Percentiles rank a stretch among this genome's conserved stretches.
Conservation (phyloP, 768 basidiomycete species). For the Obba rivulosa region DNA sequence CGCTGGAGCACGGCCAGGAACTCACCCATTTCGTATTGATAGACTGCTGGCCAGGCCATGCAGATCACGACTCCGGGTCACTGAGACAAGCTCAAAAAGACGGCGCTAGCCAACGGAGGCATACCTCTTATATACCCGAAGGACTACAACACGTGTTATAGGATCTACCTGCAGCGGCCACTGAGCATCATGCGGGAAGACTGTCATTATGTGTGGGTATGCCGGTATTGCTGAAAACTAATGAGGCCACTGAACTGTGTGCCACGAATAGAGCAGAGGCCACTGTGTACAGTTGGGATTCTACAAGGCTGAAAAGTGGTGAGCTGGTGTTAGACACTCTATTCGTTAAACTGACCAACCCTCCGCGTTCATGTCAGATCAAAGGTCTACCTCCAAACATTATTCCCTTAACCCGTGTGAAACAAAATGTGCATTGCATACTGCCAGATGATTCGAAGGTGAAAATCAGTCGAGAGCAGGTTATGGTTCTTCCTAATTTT, state of each 20-base stretch:
- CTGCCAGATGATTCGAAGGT: slow-evolving; percentile 4
- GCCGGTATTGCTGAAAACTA: slow-evolving; percentile 18
- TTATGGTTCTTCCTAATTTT: slow-evolving; percentile 16
- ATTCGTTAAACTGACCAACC: slow-evolving; percentile 10
- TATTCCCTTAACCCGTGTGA: slow-evolving; percentile 8
- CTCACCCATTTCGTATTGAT: slow-evolving; percentile 4
- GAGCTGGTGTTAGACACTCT: slow-evolving; percentile 4
- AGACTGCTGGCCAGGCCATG: background rate
- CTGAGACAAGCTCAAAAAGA: background rate
- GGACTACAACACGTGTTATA: slow-evolving; percentile 18
- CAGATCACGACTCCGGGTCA: background rate
- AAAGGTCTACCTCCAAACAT: slow-evolving; percentile 14
- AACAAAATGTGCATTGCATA: background rate
- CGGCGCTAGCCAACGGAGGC: too few species aligned
- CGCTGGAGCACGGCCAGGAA: slow-evolving; percentile 23
- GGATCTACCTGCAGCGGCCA: slow-evolving; percentile 11
- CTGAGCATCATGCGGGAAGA: slow-evolving; percentile 13
- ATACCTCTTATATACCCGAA: background rate
- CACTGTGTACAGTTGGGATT: slow-evolving; percentile 10
- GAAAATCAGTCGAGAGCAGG: slow-evolving; percentile 7
- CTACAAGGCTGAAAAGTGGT: background rate
- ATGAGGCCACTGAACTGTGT: slow-evolving; percentile 20
- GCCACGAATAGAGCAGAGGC: slow-evolving; percentile 22
- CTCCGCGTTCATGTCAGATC: slow-evolving; percentile 6
- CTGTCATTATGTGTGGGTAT: slow-evolving; percentile 17